A percentile compares a stretch with the other conserved stretches of the same genome.
These are phyloP conservation scores for Begonia masoniana DNA, from an alignment of 306 rosid species.

Conservation along the genomic window DNA sequence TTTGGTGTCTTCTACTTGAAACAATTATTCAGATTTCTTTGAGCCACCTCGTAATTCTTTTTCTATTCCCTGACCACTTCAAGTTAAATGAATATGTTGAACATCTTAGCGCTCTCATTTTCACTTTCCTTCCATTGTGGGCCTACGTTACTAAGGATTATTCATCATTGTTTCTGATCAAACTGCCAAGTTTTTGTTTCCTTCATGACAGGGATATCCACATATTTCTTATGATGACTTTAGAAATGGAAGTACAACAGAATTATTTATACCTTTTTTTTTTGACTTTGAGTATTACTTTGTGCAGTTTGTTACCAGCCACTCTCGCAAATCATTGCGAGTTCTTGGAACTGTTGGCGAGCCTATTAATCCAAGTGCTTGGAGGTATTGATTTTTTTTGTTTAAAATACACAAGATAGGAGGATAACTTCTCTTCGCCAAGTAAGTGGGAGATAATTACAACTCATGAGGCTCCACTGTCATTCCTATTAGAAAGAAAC, in stretches of 20 bases:
- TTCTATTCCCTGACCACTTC: neutral
- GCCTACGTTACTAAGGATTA: too few relatives aligned
- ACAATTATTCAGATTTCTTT: neutral
- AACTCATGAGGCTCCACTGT: too few relatives aligned
- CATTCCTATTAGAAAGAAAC: too few relatives aligned
- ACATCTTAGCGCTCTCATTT: neutral
- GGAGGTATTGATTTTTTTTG: constrained; percentile 47
- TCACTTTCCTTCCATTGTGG: too few relatives aligned
- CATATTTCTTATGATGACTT: too few relatives aligned
- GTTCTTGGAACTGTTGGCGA: constrained; percentile 96
- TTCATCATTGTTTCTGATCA: too few relatives aligned
- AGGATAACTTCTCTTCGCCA: too few relatives aligned
- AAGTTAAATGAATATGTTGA: neutral
- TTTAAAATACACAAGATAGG: neutral
- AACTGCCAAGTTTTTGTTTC: too few relatives aligned
- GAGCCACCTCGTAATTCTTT: too few relatives aligned
- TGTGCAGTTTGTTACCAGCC: constrained; percentile 73
- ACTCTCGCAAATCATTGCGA: constrained; percentile 80
- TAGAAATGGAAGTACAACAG: too few relatives aligned
- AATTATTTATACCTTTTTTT: neutral
- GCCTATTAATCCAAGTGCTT: constrained; percentile 99
- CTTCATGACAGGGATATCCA: too few relatives aligned
- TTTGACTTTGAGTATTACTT: constrained; percentile 2
- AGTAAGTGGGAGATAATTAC: too few relatives aligned
- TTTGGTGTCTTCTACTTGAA: neutral